Conservation (phyloP, 208 protist genomes). For the Leishmania braziliensis region DNA sequence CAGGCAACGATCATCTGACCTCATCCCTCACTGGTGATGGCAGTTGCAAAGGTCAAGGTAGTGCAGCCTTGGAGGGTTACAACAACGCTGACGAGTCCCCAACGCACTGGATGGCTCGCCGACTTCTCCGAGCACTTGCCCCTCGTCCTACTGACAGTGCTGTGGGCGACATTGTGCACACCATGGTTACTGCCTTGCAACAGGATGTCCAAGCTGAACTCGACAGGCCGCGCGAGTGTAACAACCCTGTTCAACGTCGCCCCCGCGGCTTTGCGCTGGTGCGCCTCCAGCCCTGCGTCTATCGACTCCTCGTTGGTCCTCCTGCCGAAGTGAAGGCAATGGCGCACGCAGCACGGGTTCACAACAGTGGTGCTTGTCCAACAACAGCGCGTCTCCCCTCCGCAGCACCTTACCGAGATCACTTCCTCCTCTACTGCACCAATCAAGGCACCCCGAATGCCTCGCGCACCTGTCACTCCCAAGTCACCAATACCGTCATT, state of each 20-base stretch:
- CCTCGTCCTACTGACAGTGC: conserved; percentile 55
- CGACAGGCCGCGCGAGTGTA: background rate
- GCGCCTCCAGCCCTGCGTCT: conserved; percentile 48
- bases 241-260: background rate
- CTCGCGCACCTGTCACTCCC: background rate
- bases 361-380: background rate
- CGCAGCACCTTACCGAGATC: conserved; percentile 3
- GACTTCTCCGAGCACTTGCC: conserved; percentile 66
- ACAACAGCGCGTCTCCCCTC: background rate
- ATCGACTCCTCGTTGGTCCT: conserved; percentile 28
- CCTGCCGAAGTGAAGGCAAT: conserved; percentile 19
- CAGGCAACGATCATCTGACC: background rate
- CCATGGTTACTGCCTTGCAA: conserved; percentile 61
- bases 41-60: background rate
- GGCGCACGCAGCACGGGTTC: background rate
- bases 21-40: background rate
- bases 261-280: conserved; percentile 33
- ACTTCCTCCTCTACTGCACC: conserved; percentile 17
- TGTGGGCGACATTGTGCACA: conserved; percentile 66
- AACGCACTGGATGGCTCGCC: conserved; percentile 15
- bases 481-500: conserved; percentile 20
- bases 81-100: background rate
- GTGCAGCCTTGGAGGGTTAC: background rate
- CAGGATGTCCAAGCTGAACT: conserved; percentile 35
- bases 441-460: background rate